A percentile compares a stretch with the other conserved stretches of the same genome.
Conservation (phyloP, 257 asterid species). For the Rehmannia glutinosa region DNA sequence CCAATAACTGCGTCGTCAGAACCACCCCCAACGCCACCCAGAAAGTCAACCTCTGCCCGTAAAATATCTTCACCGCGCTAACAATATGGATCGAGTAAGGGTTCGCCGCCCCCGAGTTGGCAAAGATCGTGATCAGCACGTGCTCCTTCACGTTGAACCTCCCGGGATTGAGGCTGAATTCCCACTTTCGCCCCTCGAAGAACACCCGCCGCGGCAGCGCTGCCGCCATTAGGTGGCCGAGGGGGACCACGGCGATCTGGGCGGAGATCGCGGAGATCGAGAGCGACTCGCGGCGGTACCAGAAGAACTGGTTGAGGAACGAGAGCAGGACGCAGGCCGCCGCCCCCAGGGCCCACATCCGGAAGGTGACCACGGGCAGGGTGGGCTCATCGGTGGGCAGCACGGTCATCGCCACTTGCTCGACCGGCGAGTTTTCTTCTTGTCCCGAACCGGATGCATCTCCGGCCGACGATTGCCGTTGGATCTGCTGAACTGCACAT, state of each 20-base stretch:
- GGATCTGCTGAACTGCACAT: slow-evolving; percentile 34
- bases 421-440: slow-evolving; percentile 58
- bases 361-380: slow-evolving; percentile 74
- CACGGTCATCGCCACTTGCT: slow-evolving; percentile 83
- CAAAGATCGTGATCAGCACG: slow-evolving; percentile 80
- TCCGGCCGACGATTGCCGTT: too few relatives aligned
- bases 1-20: slow-evolving; percentile 71
- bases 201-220: slow-evolving; percentile 47
- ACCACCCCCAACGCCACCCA: slow-evolving; percentile 80
- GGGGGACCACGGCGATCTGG: slow-evolving; percentile 84
- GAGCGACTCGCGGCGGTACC: slow-evolving; percentile 89
- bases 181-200: slow-evolving; percentile 56
- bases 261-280: slow-evolving; percentile 76
- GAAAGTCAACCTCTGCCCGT: slow-evolving; percentile 55
- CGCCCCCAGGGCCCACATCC: slow-evolving; percentile 69
- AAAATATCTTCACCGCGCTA: slow-evolving; percentile 77
- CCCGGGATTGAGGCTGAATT: slow-evolving; percentile 74
- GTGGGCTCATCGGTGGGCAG: slow-evolving; percentile 59
- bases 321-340: slow-evolving; percentile 67
- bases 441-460: slow-evolving; percentile 23
- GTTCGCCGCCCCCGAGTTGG: slow-evolving; percentile 82
- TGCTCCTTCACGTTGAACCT: slow-evolving; percentile 82
- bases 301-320: slow-evolving; percentile 90
- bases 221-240: slow-evolving; percentile 82
- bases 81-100: slow-evolving; percentile 85